phyloP scores from a whole-genome alignment of 805 yeast species.

The Myxozyma nipponensis region DNA sequence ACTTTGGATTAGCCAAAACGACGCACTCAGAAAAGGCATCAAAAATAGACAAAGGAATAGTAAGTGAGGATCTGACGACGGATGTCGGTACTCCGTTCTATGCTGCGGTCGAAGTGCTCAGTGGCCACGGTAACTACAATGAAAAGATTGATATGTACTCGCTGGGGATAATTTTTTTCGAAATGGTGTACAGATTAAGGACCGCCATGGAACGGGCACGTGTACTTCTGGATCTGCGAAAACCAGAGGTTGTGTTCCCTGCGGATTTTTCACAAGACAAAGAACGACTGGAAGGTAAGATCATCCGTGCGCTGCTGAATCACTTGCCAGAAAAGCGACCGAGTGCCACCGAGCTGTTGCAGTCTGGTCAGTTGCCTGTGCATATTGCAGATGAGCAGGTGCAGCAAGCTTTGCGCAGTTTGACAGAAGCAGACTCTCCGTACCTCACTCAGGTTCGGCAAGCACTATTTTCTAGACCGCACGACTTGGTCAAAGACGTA shows the following conservation, averaged over 20 bases:
- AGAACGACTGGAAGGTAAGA: slow-evolving; percentile 56
- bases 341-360: slow-evolving; percentile 66
- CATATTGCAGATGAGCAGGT: slow-evolving; percentile 87
- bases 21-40: slow-evolving; percentile 47
- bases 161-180: slow-evolving; percentile 89
- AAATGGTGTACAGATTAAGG: slow-evolving; percentile 79
- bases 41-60: neutral
- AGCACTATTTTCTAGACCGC: slow-evolving; percentile 79
- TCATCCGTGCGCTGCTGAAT: slow-evolving; percentile 62
- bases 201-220: slow-evolving; percentile 93
- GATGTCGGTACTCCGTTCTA: slow-evolving; percentile 93
- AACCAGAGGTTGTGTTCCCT: slow-evolving; percentile 64
- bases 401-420: slow-evolving; percentile 77
- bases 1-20: slow-evolving; percentile 93
- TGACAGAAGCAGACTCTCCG: slow-evolving; percentile 87
- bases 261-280: slow-evolving; percentile 51
- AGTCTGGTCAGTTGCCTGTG: slow-evolving; percentile 80
- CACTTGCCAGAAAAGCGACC: slow-evolving; percentile 81
- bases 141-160: slow-evolving; percentile 96
- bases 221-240: slow-evolving; percentile 63
- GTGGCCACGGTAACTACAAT: slow-evolving; percentile 61
- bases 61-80: slow-evolving; percentile 61
- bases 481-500: slow-evolving; percentile 77
- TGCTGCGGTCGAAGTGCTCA: slow-evolving; percentile 81
- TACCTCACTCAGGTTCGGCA: slow-evolving; percentile 92